These are phyloP conservation scores for Neurospora terricola DNA, from an alignment of 495 filamentous ascomycete genomes.

Conservation along the genomic window DNA sequence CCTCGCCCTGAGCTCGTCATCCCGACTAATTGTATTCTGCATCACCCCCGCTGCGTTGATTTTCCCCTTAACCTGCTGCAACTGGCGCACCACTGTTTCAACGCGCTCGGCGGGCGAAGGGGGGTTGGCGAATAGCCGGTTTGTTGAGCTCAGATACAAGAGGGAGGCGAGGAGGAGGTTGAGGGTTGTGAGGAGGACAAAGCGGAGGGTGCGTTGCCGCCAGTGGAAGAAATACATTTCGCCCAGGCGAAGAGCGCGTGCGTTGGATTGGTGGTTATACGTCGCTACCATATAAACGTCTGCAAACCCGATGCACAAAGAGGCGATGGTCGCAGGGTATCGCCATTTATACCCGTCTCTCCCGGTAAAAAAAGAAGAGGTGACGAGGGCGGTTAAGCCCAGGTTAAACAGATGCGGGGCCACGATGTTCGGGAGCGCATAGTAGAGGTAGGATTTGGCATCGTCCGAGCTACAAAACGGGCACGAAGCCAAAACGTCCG, in stretches of 20 bases:
- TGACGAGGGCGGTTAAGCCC: constrained; percentile 55
- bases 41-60: constrained; percentile 43
- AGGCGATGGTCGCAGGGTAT: constrained; percentile 52
- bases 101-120: constrained; percentile 38
- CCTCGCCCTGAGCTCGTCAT: constrained; percentile 40
- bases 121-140: constrained; percentile 46
- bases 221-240: constrained; percentile 63
- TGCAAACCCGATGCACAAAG: constrained; percentile 43
- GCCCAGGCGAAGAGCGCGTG: constrained; percentile 41
- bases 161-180: constrained; percentile 51
- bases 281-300: constrained; percentile 52
- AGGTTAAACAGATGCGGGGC: constrained; percentile 73
- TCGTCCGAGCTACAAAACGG: constrained; percentile 80
- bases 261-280: constrained; percentile 54
- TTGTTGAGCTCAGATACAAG: constrained; percentile 67
- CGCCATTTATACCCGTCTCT: constrained; percentile 57
- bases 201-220: constrained; percentile 49
- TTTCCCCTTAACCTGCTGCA: constrained; percentile 32
- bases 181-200: constrained; percentile 45
- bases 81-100: constrained; percentile 27
- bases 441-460: constrained; percentile 62
- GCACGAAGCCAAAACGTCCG: constrained; percentile 58
- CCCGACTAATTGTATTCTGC: constrained; percentile 43
- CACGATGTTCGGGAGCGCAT: constrained; percentile 64
- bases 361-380: constrained; percentile 43